phyloP scores from a whole-genome alignment of 2,329 filamentous ascomycete genomes.

The Arthrobotrys entomopaga region DNA sequence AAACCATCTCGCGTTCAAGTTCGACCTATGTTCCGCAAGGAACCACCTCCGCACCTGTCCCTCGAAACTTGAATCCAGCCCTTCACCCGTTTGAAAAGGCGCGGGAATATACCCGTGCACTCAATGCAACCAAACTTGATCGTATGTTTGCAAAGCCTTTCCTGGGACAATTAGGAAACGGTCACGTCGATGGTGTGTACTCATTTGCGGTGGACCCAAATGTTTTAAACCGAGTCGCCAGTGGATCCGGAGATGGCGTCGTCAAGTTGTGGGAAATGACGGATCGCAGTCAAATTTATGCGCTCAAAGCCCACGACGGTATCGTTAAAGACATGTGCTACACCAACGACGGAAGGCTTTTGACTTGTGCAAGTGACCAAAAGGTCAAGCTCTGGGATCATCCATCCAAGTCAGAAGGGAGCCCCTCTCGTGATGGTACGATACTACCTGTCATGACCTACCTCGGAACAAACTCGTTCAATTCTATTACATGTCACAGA shows the following conservation, averaged over 20 bases:
- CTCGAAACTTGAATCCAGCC: constrained; percentile 81
- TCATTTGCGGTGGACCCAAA: constrained; percentile 81
- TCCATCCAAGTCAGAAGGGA: constrained; percentile 33
- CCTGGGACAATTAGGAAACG: constrained; percentile 83
- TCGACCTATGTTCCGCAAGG: constrained; percentile 74
- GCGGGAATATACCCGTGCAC: constrained; percentile 80
- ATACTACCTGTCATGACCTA: constrained; percentile 80
- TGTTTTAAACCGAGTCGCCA: constrained; percentile 78
- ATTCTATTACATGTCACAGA: constrained; percentile 83
- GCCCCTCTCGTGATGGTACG: constrained; percentile 27
- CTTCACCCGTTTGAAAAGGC: constrained; percentile 92
- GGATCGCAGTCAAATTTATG: constrained; percentile 77
- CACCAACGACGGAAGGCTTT: constrained; percentile 79
- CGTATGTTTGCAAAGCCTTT: constrained; percentile 91
- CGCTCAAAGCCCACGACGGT: constrained; percentile 86
- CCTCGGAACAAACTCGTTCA: constrained; percentile 84
- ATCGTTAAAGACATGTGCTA: constrained; percentile 91
- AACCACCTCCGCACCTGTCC: constrained; percentile 72
- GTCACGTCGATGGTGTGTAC: constrained; percentile 92
- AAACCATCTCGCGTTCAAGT: constrained; percentile 74
- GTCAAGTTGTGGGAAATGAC: constrained; percentile 92
- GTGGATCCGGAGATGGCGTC: constrained; percentile 88
- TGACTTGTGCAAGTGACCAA: constrained; percentile 86
- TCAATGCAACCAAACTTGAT: constrained; percentile 90
- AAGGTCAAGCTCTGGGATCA: constrained; percentile 90